phyloP scores from a whole-genome alignment of 768 basidiomycete species.

The Russula emetica region DNA sequence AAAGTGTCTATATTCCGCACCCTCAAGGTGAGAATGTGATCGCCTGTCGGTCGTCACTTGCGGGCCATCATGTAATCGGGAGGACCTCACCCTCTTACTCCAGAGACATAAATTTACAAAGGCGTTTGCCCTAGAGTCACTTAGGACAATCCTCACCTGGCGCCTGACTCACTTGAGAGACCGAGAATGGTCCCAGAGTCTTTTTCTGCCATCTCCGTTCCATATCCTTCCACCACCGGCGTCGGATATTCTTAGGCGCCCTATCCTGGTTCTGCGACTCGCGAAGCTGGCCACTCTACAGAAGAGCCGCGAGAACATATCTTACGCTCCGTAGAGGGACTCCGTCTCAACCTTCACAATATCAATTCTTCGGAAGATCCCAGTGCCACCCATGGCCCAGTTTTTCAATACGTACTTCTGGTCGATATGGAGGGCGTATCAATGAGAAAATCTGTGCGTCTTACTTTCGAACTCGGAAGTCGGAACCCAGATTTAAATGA shows the following conservation, averaged over 20 bases:
- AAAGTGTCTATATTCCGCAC: constrained; percentile 38
- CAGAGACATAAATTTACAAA: constrained; percentile 66
- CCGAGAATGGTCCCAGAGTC: constrained; percentile 13
- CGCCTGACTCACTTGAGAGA: constrained; percentile 37
- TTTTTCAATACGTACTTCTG: constrained; percentile 63
- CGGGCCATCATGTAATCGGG: not conserved
- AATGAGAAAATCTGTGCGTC: constrained; percentile 53
- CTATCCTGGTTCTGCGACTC: constrained; percentile 54
- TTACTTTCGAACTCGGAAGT: constrained; percentile 2
- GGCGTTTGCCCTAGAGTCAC: constrained; percentile 57
- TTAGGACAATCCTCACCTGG: constrained; percentile 54
- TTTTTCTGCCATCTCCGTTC: constrained; percentile 27
- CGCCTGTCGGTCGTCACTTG: not conserved
- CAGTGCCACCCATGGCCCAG: constrained; percentile 32
- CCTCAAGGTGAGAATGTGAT: constrained; percentile 43
- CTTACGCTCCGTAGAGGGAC: constrained; percentile 45
- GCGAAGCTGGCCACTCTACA: constrained; percentile 42
- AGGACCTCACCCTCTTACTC: constrained; percentile 20
- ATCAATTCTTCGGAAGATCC: constrained; percentile 40
- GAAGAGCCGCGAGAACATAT: constrained; percentile 41
- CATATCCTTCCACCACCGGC: constrained; percentile 46
- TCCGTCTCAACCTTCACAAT: constrained; percentile 52
- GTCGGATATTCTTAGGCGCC: constrained; percentile 60
- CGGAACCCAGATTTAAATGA: constrained; percentile 9
- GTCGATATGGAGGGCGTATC: constrained; percentile 59